Evolutionary conservation across 495 filamentous ascomycete genomes (phyloP), one percentile per base, ranked within the genome.

Genomic region (Thermothielavioides terrestris): DNA sequence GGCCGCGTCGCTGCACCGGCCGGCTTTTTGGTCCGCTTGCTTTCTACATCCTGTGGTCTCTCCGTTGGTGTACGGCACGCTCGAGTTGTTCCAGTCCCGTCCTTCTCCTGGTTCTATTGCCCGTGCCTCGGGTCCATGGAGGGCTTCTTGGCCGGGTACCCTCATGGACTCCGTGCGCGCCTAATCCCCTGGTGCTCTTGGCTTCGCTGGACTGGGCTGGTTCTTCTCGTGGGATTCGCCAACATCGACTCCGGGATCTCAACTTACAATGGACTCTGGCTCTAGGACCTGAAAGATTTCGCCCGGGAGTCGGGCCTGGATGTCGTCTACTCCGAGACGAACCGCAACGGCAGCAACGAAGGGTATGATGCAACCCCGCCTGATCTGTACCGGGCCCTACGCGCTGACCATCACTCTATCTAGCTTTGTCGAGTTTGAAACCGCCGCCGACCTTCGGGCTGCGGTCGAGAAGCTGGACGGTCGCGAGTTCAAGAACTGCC

Each of bases 251-350:
- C 68, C 72, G 64, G 71, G 70, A 70, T 65, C 57, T 60, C 72
- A 60, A 76, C 71, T 75, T 75, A 76, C 72, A n/a, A 70, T 67
- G 68, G 69, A 46, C 57, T 75, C 74, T 74, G 72, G 72, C 67
- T 77, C 64, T 86, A 99, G 92, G 94, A 99, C 68, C 80, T 99
- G 35, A 99, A 99, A 87, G 92, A 99, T 69, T 99, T 97, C 67
- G 94, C 92, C 50, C 91, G 92, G 62, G 86, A 90, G 65, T 94
- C 90, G 70, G 88, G 89, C 63, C 80, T 94, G 68, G 94, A 97
- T 67, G 92, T 99, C 57, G 92, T 99, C 52, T 99, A 94, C 64
- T 95, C 89, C 44, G 92, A 99, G 73, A 90, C 94, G 23, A 85
- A 84, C 64, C 88, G 92, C 61, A 92, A 95, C 57, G 86, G 85